Conservation (phyloP, 768 basidiomycete species). For the Tubosaeta sp. region DNA sequence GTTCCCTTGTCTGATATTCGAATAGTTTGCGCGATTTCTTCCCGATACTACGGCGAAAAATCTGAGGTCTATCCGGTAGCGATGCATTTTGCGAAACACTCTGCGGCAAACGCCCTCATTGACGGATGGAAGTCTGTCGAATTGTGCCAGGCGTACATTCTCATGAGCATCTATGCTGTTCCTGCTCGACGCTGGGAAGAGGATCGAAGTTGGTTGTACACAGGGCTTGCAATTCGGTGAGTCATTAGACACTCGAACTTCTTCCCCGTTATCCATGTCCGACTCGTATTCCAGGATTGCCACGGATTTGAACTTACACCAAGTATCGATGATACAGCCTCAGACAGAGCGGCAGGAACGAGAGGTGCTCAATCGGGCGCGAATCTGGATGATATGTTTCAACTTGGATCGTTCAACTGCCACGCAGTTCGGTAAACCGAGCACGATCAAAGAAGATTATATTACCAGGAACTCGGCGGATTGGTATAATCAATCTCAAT, state of each 20-base stretch:
- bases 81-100: slow-evolving; percentile 85
- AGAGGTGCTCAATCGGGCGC: slow-evolving; percentile 76
- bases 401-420: slow-evolving; percentile 85
- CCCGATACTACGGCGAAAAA: slow-evolving; percentile 72
- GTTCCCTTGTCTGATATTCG: background rate
- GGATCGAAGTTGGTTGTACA: slow-evolving; percentile 85
- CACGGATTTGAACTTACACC: slow-evolving; percentile 84
- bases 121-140: slow-evolving; percentile 85
- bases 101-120: slow-evolving; percentile 75
- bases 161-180: slow-evolving; percentile 79
- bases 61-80: slow-evolving; percentile 84
- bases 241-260: background rate
- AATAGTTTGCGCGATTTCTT: slow-evolving; percentile 80
- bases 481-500: slow-evolving; percentile 71
- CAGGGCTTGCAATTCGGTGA: slow-evolving; percentile 79
- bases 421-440: slow-evolving; percentile 87
- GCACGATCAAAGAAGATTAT: slow-evolving; percentile 82
- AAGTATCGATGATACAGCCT: slow-evolving; percentile 55
- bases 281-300: slow-evolving; percentile 52
- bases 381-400: slow-evolving; percentile 92
- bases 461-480: slow-evolving; percentile 67
- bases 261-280: background rate
- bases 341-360: slow-evolving; percentile 72
- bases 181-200: slow-evolving; percentile 86
- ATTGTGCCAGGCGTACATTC: slow-evolving; percentile 85